Evolutionary conservation across 164 flowering plant species (phyloP), one percentile per base, ranked within the genome.

Genomic region (Paratinospora sagittata): DNA sequence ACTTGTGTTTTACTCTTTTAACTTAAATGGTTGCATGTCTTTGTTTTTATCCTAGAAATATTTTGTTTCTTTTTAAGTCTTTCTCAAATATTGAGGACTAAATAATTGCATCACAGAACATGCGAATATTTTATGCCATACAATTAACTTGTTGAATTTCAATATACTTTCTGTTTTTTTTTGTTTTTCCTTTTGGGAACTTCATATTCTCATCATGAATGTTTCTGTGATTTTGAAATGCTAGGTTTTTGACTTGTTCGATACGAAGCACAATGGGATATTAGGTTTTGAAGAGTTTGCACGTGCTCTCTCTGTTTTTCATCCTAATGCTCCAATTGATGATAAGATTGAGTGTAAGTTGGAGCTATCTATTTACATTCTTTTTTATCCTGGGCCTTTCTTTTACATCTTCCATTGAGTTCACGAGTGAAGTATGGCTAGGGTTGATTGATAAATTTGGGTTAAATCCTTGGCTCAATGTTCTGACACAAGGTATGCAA

Each of bases 231-330:
- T n/a, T 66, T 70, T 64, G 58, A 61, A 34, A 33, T 26, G 77
- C 21, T 70, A 86, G 91, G 89, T 87, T 52, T 87, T 87, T 77
- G 89, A 87, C 66, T 82, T 85, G 79, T 87, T 87, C 74, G 91
- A 87, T 72, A 83, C 88, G 27, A 83, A 87, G 77, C 91, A 84
- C 73, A 87, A 86, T 58, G 91, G 89, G 39, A 81, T 87, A 68
- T 79, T 87, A 74, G 91, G 84, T 62, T 87, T 87, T 78, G 91
- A 86, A 63, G 91, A 84, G 71, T 87, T 87, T 81, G 88, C 87
- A 0, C 85, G 85, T 72, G 85, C 91, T 27, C 85, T 87, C 6
- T 85, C 89, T 26, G 89, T 87, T 37, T 87, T 87, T 77, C 91
- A 87, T 72, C 91, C 89, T 34, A 84, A 82, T 77, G 91, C 91